Evolutionary conservation across 164 flowering plant genomes (phyloP), one percentile per base, ranked within the genome.

Genomic region (Chloranthus sessilifolius): DNA sequence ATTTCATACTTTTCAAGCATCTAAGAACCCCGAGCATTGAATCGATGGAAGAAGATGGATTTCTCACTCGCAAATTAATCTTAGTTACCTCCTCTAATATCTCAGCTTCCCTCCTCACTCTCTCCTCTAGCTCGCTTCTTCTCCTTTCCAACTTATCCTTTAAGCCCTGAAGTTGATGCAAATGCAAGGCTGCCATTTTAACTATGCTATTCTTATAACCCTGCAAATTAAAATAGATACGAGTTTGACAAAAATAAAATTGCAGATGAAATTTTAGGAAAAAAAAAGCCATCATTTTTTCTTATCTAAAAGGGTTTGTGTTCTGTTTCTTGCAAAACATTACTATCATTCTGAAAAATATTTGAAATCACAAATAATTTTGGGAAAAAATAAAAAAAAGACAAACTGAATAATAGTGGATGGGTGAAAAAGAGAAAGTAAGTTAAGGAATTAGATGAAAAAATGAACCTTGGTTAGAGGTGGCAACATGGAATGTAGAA

Each of bases 401-500:
- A 9, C 15, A 40, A 17, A 16, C 6, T 7, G 19, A 40, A 0
- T 40, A 11, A 33, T 7, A 33, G 7, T 1, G n/a, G n/a, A 40
- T 11, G 7, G 6, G 16, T 40, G 10, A 11, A 11, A 6, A 11
- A 0, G 1, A 40, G 11, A 36, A 17, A 20, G 20, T 4, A 21
- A 35, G 39, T 8, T 22, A 2, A 5, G 14, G 11, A 23, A 5
- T 14, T 6, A 26, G 31, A 37, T 14, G 37, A 22, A 53, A 30
- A 22, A 1, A 21, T 52, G 0, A 1, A 76, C 83, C 80, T 80
- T 83, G 41, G 86, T 77, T 16, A 71, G 62, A 25, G 20, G 45
- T 5, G 86, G 86, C 47, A 80, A 24, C 48, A 73, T 1, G 3
- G 75, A 59, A 49, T 63, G 84, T 56, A 83, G 52, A 24, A 60